Percentiles rank a stretch among this genome's conserved stretches.
phyloP scores from a whole-genome alignment of 2,329 filamentous ascomycete species.

The Pseudogymnoascus sp. region DNA sequence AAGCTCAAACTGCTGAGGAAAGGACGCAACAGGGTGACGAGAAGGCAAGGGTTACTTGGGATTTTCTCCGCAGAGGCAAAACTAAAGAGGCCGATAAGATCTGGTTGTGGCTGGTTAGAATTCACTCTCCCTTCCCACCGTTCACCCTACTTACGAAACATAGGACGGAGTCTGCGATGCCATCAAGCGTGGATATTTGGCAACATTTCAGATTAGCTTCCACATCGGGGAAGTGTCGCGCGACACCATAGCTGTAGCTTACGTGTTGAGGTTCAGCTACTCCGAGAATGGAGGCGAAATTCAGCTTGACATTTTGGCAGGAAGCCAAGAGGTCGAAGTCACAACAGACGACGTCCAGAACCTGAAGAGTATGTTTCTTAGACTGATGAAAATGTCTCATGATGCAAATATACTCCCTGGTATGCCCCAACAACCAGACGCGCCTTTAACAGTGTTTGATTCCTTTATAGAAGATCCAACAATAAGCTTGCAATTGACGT shows the following conservation, averaged over 20 bases:
- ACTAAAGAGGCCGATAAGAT: background rate
- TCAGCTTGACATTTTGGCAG: background rate
- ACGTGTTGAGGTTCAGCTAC: constrained; percentile 5
- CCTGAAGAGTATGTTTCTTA: background rate
- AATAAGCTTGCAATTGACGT: background rate
- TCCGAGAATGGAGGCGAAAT: background rate
- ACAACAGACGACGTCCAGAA: background rate
- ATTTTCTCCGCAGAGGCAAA: background rate
- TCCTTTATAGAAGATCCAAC: background rate
- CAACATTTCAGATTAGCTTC: background rate
- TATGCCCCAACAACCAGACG: background rate
- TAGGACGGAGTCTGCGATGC: constrained; percentile 9
- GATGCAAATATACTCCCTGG: background rate
- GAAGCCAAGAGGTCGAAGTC: background rate
- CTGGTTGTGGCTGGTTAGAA: background rate
- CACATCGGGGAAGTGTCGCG: background rate
- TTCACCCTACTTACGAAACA: background rate
- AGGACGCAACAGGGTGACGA: background rate
- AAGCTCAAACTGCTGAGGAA: background rate
- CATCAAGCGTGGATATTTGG: constrained; percentile 6
- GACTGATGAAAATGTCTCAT: background rate
- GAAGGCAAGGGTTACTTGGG: background rate
- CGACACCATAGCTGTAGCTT: background rate
- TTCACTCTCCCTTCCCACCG: background rate
- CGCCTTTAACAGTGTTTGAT: background rate